Base-by-base conservation (phyloP, 2,329 filamentous ascomycete species). In the Epichloe coenophiala region DNA sequence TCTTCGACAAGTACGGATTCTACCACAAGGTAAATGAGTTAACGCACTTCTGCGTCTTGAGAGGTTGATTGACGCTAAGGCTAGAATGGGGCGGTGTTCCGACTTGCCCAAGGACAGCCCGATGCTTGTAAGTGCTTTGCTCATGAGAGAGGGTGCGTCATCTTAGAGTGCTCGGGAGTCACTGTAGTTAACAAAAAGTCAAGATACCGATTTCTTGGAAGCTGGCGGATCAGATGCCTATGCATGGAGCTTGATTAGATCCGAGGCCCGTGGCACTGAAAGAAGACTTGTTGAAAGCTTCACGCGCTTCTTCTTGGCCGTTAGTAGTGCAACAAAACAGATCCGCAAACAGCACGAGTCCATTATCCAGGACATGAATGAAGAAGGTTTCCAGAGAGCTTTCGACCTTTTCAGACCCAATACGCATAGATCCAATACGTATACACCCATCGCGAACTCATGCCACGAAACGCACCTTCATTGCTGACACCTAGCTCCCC, bases 221-320 rank as follows among this genome's bases (percentile, higher is more conserved):
- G 5, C 5, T 23, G 23, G 23, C 23, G 23, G 23, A 23, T 23
- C 23, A 23, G 23, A 23, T 23, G 23, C 23, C 23, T 23, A 23
- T 23, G 5, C 23, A 27, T 74, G 70, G 70, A 74, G 74, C 49
- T 62, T 74, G 2, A 55, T 73, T 8, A 69, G 72, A 6, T 72
- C 71, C 19, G 71, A 75, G 61, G 61, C n/a, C 50, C 55, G 5
- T 69, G 67, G 74, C 72, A 76, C 56, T 61, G 62, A 0, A 65
- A 63, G 44, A 75, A 75, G 59, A 63, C 70, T 1, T 21, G 57
- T 61, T 2, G 71, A 72, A 44, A 65, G 63, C 4, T 77, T 76
- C 55, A 70, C 69, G 1, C 67, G 72, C 1, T 77, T 76, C 59
- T 55, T 75, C 36, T 38, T 62, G 4, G 58, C 57, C 0, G 60